A percentile compares a stretch with the other conserved stretches of the same genome.
phyloP scores from a whole-genome alignment of 495 filamentous ascomycete genomes.

The Aspergillus coremiiformis region DNA sequence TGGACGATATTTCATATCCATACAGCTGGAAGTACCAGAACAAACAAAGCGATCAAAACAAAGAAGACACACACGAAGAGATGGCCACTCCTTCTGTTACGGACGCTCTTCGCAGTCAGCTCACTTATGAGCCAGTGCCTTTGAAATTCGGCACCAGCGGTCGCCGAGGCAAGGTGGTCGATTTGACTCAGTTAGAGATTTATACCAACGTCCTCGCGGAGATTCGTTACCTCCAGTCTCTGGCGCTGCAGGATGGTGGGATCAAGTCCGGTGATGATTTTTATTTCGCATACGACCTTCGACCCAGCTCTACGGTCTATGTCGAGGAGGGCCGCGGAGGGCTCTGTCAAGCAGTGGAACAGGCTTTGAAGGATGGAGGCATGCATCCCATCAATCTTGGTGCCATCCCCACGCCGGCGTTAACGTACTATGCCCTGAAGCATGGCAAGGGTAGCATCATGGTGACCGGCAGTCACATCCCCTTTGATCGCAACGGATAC shows the following conservation, averaged over 20 bases:
- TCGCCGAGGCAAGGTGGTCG: slow-evolving; percentile 19
- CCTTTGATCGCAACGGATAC: slow-evolving; percentile 28
- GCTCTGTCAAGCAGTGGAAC: slow-evolving; percentile 20
- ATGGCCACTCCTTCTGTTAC: too few species aligned
- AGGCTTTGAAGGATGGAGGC: slow-evolving; percentile 19
- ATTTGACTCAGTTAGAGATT: slow-evolving; percentile 26
- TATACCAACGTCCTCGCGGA: slow-evolving; percentile 24
- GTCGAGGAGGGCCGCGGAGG: slow-evolving; percentile 21
- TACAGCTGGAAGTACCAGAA: too few species aligned
- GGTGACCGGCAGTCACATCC: slow-evolving; percentile 27
- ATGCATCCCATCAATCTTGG: slow-evolving; percentile 23
- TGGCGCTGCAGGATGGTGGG: slow-evolving; percentile 14
- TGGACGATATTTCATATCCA: too few species aligned
- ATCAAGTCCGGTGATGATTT: slow-evolving; percentile 23
- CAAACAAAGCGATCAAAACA: too few species aligned
- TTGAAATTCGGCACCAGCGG: slow-evolving; percentile 27
- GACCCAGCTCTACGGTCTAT: slow-evolving; percentile 22
- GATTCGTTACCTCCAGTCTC: slow-evolving; percentile 21
- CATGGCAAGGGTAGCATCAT: slow-evolving; percentile 25
- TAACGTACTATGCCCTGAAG: slow-evolving; percentile 18
- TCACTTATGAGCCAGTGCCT: slow-evolving; percentile 18
- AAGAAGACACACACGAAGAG: too few species aligned
- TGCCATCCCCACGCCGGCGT: slow-evolving; percentile 24
- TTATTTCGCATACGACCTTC: slow-evolving; percentile 24
- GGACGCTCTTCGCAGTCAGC: slow-evolving; percentile 5